Base-by-base conservation (phyloP, 441 rosid species). In the Kokia cookei region DNA sequence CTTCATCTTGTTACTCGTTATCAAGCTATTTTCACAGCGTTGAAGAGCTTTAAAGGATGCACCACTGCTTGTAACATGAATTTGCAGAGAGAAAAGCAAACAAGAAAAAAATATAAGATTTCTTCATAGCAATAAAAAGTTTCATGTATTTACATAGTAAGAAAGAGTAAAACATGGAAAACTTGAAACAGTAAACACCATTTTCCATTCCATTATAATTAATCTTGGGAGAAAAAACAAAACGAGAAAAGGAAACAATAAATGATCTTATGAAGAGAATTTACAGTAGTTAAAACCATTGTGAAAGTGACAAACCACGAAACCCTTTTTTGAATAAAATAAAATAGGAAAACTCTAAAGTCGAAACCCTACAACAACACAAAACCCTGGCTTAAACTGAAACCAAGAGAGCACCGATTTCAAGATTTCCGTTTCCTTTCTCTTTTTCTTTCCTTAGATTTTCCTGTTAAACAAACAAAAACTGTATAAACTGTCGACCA, bases 1-100 rank as follows among this genome's bases (percentile, higher is more conserved):
- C 84, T 84, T 90, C 93, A 87, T 86, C 45, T 51, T 77, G 61
- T 22, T 45, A 42, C 24, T 61, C 8, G 7, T 15, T 43, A 59
- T 59, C 65, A 17, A 13, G 65, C 74, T 71, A 45, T 27, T 9
- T 3, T 58, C 15, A 57, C 37, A 42, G 43, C 17, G 15, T 13
- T 57, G 13, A 71, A 57, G 73, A 57, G 17, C 24, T 37, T 13
- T 3, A 71, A 12, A 22, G 3, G 62, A 55, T 57, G 65, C 29
- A 55, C 7, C 65, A 57, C 5, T 7, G 62, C 63, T 55, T 19
- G 50, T 35, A 55, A 71, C 40, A 19, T 10, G 40, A 71, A 58
- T 22, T 54, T n/a, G 35, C 65, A 37, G 5, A 54, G 1, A 42
- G 45, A 42, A 42, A 42, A 2, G 45, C 45, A 42, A 42, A 9